phyloP scores from a whole-genome alignment of 495 filamentous ascomycete genomes.

The Hyaloscypha hepaticicola region DNA sequence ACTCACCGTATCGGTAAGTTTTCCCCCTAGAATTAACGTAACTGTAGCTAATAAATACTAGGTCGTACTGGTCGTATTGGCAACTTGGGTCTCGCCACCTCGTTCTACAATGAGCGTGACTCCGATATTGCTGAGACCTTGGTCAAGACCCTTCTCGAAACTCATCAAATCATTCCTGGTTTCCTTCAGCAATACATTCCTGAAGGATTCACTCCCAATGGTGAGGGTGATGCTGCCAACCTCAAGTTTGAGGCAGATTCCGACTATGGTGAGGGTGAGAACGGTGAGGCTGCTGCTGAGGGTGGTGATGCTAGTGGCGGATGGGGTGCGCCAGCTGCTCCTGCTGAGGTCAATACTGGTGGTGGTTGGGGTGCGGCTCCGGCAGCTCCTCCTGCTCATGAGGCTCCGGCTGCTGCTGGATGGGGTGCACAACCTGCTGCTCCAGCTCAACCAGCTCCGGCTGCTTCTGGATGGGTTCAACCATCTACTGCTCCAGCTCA shows the following conservation, averaged over 20 bases:
- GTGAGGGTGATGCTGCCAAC: constrained; percentile 33
- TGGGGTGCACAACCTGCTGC: neutral
- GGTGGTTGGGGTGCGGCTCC: constrained; percentile 21
- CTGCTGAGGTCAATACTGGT: constrained; percentile 9
- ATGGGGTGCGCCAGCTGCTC: constrained; percentile 16
- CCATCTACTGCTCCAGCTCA: neutral
- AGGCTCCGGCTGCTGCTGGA: neutral
- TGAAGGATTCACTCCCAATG: constrained; percentile 37
- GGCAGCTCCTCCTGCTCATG: neutral
- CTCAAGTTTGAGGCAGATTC: constrained; percentile 63
- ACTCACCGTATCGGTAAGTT: constrained; percentile 84
- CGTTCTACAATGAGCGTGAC: constrained; percentile 78
- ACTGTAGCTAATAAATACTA: constrained; percentile 37
- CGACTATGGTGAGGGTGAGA: constrained; percentile 51
- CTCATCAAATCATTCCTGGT: constrained; percentile 72
- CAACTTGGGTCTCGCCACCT: constrained; percentile 79
- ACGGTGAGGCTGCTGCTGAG: constrained; percentile 27
- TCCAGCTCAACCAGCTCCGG: neutral
- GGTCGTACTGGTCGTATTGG: constrained; percentile 94
- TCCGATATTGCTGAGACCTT: constrained; percentile 65
- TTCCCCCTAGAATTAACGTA: neutral
- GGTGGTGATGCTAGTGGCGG: constrained; percentile 15
- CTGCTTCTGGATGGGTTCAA: neutral
- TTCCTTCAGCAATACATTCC: constrained; percentile 70
- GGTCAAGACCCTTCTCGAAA: constrained; percentile 78